Evolutionary conservation across 495 filamentous ascomycete genomes (phyloP).

Genomic region (Mytilinidion resinicola): DNA sequence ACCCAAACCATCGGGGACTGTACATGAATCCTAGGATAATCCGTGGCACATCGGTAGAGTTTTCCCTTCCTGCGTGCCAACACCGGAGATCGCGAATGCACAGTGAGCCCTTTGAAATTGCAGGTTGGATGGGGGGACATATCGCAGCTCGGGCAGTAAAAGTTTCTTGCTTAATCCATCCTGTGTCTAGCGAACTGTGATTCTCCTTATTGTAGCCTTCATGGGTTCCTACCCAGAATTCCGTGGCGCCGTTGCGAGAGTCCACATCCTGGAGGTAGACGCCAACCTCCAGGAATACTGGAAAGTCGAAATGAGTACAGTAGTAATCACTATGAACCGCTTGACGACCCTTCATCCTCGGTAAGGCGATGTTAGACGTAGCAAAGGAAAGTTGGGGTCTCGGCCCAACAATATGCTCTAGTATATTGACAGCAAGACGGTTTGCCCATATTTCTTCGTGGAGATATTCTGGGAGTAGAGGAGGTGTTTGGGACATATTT

Average conservation of each 20-base stretch:
- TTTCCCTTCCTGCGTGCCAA: background rate
- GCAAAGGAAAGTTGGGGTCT: slow-evolving; percentile 1
- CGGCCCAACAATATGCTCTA: background rate
- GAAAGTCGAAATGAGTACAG: background rate
- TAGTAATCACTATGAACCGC: slow-evolving; percentile 1
- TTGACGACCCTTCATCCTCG: background rate
- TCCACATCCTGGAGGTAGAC: background rate
- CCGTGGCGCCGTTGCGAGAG: background rate
- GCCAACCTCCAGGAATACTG: background rate
- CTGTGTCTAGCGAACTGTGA: background rate
- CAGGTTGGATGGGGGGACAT: slow-evolving; percentile 1
- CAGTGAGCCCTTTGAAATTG: background rate
- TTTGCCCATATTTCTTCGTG: slow-evolving; percentile 2
- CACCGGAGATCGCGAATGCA: background rate
- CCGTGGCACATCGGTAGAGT: background rate
- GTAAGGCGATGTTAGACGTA: background rate
- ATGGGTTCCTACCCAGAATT: slow-evolving; percentile 1
- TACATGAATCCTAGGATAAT: slow-evolving; percentile 1
- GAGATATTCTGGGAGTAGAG: background rate
- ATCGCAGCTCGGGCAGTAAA: background rate
- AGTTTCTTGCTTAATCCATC: background rate
- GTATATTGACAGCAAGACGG: background rate
- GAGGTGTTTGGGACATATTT: slow-evolving; percentile 1
- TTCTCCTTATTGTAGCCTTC: background rate
- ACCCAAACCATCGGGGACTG: background rate